Evolutionary conservation across 441 rosid genomes (phyloP).

Genomic region (Erysimum cheiri): DNA sequence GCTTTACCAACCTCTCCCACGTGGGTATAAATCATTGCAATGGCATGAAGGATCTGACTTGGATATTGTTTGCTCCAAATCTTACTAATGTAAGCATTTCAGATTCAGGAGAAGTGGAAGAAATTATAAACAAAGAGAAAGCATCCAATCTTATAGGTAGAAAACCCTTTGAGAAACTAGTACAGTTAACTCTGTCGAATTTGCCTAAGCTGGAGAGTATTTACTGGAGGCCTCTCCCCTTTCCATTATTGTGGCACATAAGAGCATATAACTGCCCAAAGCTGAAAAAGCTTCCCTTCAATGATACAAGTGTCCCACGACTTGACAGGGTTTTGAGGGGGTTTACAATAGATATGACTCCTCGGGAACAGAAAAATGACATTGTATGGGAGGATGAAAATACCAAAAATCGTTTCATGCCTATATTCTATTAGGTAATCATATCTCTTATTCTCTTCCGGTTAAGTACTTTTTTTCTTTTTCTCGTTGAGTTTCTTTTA

Average conservation of each 20-base stretch:
- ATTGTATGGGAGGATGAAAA: conserved; percentile 1
- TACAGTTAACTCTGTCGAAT: rapidly evolving
- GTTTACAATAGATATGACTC: rapidly evolving
- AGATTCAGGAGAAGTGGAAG: neutral
- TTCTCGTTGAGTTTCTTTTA: no score
- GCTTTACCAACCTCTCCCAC: neutral
- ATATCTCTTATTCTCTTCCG: neutral
- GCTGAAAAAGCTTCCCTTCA: conserved; percentile 34
- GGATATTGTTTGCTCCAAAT: conserved; percentile 40
- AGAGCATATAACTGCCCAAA: rapidly evolving
- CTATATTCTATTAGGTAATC: neutral
- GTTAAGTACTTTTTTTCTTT: neutral
- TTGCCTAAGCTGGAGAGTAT: conserved; percentile 20
- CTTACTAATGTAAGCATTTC: neutral
- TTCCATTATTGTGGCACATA: neutral
- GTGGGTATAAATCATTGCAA: rapidly evolving
- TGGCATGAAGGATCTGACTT: conserved; percentile 34
- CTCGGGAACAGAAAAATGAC: neutral
- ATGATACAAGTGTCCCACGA: conserved; percentile 17
- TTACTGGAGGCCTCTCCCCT: conserved; percentile 23
- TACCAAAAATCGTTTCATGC: conserved; percentile 7
- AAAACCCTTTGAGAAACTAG: conserved; percentile 38
- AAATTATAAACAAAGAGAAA: conserved; percentile 27
- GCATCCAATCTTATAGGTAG: neutral
- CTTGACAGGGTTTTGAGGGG: neutral